These are phyloP conservation scores for Yamadazyma sp. DNA, from an alignment of 805 yeast species.

Conservation along the genomic window DNA sequence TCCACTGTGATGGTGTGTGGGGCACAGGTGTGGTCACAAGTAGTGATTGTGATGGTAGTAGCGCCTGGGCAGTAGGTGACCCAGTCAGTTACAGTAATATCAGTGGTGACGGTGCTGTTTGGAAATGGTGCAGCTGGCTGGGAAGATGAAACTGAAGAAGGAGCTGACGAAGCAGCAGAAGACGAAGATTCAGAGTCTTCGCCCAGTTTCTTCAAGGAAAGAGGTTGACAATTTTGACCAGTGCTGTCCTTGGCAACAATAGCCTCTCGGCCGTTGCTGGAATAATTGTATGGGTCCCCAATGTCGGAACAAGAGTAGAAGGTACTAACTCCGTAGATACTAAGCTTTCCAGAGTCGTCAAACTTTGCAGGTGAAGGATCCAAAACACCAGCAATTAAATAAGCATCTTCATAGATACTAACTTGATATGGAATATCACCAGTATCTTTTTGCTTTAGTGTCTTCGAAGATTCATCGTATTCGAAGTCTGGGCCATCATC, in stretches of 20 bases:
- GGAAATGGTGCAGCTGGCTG: conserved; percentile 30
- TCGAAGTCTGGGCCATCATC: conserved; percentile 18
- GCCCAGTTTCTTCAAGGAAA: conserved; percentile 9
- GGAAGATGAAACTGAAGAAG: conserved; percentile 23
- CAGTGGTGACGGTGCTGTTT: conserved; percentile 23
- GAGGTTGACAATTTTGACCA: conserved; percentile 11
- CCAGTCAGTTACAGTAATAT: conserved; percentile 33
- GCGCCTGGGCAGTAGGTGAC: conserved; percentile 39
- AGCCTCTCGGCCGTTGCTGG: conserved; percentile 18
- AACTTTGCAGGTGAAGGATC: conserved; percentile 6
- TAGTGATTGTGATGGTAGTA: conserved; percentile 35
- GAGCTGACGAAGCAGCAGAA: conserved; percentile 6
- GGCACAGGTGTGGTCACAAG: conserved; percentile 27
- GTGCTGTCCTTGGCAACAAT: conserved; percentile 7
- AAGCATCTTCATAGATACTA: not conserved
- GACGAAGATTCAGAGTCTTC: conserved; percentile 6
- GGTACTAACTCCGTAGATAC: conserved; percentile 17
- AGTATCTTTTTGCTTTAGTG: conserved; percentile 2
- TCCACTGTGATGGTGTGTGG: conserved; percentile 30
- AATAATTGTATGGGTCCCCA: conserved; percentile 30
- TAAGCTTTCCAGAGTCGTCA: conserved; percentile 18
- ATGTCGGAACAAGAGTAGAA: conserved; percentile 29
- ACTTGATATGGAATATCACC: conserved; percentile 4
- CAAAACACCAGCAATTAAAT: conserved; percentile 10
- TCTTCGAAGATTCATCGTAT: conserved; percentile 19